Percentiles rank a stretch among this genome's conserved stretches.
phyloP scores from a whole-genome alignment of 2,329 filamentous ascomycete species.

The Rhynchosporium agropyri region DNA sequence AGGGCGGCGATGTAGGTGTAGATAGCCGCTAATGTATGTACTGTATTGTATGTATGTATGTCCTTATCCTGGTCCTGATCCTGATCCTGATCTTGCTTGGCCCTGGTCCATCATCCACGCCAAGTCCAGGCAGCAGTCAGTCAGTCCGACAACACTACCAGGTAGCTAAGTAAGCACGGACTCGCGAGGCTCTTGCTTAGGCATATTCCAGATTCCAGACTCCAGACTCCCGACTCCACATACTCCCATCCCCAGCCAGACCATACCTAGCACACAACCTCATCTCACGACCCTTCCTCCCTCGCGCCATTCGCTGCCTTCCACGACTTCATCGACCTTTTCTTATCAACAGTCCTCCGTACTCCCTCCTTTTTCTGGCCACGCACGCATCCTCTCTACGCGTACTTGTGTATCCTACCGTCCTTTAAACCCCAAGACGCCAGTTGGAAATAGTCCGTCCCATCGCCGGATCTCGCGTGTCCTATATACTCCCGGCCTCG shows the following conservation, averaged over 20 bases:
- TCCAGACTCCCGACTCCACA: constrained; percentile 14
- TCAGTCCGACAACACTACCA: background rate
- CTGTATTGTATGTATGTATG: too few species aligned
- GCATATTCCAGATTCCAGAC: background rate
- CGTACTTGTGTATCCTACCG: constrained; percentile 12
- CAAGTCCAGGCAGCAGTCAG: constrained; percentile 30
- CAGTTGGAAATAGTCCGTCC: background rate
- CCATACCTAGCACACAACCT: background rate
- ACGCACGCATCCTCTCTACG: constrained; percentile 26
- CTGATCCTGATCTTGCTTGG: background rate
- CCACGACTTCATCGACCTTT: too few species aligned
- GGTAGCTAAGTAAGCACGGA: constrained; percentile 2
- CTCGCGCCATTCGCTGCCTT: background rate
- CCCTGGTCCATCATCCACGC: constrained; percentile 3
- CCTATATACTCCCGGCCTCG: constrained; percentile 30
- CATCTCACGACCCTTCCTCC: constrained; percentile 14
- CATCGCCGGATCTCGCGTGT: constrained; percentile 19
- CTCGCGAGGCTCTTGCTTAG: constrained; percentile 27
- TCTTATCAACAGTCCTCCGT: too few species aligned
- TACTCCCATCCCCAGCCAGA: background rate
- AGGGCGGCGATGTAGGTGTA: background rate
- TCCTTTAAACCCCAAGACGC: constrained; percentile 7
- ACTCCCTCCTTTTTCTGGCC: constrained; percentile 16
- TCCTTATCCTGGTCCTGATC: too few species aligned
- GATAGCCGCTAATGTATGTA: too few species aligned